Evolutionary conservation across 1,284 basidiomycete species (phyloP), one percentile per base, ranked within the genome.

Genomic region (Trichosporon ovoides): DNA sequence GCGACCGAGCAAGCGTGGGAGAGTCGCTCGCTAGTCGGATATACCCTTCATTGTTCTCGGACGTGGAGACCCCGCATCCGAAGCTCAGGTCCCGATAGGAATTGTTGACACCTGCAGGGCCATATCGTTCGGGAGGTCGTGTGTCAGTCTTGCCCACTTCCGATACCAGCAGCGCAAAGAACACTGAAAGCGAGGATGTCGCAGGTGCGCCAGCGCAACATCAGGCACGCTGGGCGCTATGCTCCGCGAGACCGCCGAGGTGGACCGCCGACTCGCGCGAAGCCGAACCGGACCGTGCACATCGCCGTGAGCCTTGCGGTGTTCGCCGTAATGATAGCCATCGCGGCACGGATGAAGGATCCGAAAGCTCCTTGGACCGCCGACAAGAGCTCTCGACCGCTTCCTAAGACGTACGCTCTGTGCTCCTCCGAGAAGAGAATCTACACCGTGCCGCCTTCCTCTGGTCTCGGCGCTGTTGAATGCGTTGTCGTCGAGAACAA

Each of bases 401-500:
- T 71, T 3, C 71, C 69, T 0, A 59, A 62, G 7, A 60, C 53
- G 52, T 75, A 70, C 59, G 73, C 66, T 11, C 62, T 73, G 13
- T 76, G 71, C 59, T 69, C 68, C 11, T 57, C 60, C 35, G 71
- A 68, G 16, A 63, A 63, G 38, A 67, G 59, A 50, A 61, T 70
- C 11, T 76, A 70, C 62, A 75, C 71, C 12, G 64, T 68, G 13
- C 64, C 65, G 3, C 24, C 36, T 3, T 43, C 36, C 1, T 40
- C 68, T 33, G 43, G 43, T 13, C 43, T 48, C 14, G 72, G 73
- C 9, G 64, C 58, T 2, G 85, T 82, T 2, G 82, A 88, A 65
- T 92, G 90, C 65, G 79, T 91, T 4, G 80, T 85, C n/a, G 81
- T 92, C 6, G 75, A 77, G 55, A 80, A 81, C 22, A 80, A 81